These are phyloP conservation scores for Aspergillus persii DNA, from an alignment of 2,329 filamentous ascomycete genomes.

Conservation along the genomic window DNA sequence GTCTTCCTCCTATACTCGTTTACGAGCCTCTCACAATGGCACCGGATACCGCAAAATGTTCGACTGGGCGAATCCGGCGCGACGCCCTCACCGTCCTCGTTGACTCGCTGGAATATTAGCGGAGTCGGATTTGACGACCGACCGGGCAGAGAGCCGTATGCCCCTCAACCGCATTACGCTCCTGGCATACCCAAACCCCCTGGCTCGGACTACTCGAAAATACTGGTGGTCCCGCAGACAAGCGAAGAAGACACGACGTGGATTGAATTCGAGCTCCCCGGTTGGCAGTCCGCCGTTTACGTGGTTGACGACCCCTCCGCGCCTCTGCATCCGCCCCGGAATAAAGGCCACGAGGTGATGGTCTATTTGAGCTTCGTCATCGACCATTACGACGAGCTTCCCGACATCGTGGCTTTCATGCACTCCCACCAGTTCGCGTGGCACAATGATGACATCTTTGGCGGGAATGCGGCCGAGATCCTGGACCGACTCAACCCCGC, in stretches of 20 bases:
- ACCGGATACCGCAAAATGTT: constrained; percentile 33
- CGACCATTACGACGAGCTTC: constrained; percentile 59
- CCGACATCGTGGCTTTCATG: constrained; percentile 60
- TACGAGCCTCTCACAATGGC: constrained; percentile 34
- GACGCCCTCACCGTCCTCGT: constrained; percentile 12
- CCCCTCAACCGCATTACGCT: constrained; percentile 31
- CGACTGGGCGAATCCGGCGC: constrained; percentile 36
- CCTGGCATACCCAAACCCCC: constrained; percentile 42
- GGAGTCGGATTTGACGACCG: constrained; percentile 5
- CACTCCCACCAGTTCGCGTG: constrained; percentile 57
- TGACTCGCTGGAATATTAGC: constrained; percentile 17
- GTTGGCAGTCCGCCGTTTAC: constrained; percentile 50
- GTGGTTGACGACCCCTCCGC: constrained; percentile 53
- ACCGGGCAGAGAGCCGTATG: constrained; percentile 21
- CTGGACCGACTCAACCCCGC: constrained; percentile 52
- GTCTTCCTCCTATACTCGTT: constrained; percentile 29
- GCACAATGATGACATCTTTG: constrained; percentile 59
- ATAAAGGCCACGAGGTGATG: constrained; percentile 64
- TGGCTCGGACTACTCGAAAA: constrained; percentile 53
- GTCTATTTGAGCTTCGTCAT: constrained; percentile 63
- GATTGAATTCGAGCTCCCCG: constrained; percentile 53
- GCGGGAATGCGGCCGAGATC: constrained; percentile 50
- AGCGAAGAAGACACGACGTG: constrained; percentile 53
- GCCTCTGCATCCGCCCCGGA: constrained; percentile 52
- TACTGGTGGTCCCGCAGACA: constrained; percentile 54